Evolutionary conservation across 257 asterid genomes (phyloP).

Genomic region (Solanum ahanhuiri): DNA sequence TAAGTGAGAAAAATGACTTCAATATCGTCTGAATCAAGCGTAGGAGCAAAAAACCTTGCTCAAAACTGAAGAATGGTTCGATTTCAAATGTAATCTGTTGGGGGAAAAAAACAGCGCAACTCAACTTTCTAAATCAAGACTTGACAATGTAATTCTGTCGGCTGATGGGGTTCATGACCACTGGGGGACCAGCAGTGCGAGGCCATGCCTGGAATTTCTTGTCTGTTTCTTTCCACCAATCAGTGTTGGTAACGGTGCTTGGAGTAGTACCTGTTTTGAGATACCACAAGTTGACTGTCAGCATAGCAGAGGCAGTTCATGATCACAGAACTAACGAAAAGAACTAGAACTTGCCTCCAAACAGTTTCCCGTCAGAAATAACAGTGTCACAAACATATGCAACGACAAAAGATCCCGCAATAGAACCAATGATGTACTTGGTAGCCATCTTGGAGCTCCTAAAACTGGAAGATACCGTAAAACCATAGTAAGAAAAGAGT

Average conservation of each 20-base stretch:
- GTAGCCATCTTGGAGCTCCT: conserved; percentile 9
- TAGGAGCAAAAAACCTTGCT: not conserved
- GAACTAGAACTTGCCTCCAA: conserved; percentile 26
- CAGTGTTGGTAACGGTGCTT: conserved; percentile 38
- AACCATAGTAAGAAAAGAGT: not conserved
- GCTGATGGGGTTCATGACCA: conserved; percentile 94
- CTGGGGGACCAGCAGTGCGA: conserved; percentile 98
- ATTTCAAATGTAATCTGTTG: not conserved
- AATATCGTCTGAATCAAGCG: not conserved
- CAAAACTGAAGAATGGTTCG: not conserved
- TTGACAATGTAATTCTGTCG: conserved; percentile 90
- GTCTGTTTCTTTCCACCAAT: conserved; percentile 80
- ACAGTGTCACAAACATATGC: conserved; percentile 10
- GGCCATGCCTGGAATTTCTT: conserved; percentile 97
- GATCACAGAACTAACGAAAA: not conserved
- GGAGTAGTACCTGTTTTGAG: conserved; percentile 61
- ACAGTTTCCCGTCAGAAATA: conserved; percentile 11
- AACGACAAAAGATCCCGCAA: conserved; percentile 3
- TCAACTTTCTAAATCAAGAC: conserved; percentile 27
- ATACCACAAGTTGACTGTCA: not conserved
- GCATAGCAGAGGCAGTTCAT: not conserved
- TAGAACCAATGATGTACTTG: not conserved
- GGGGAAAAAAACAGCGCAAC: not conserved
- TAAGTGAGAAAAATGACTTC: not conserved
- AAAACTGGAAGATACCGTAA: not conserved